Percentiles rank a stretch among this genome's conserved stretches.
Evolutionary conservation across 2,329 filamentous ascomycete genomes (phyloP).

Genomic region (Colletotrichum endophyticum): DNA sequence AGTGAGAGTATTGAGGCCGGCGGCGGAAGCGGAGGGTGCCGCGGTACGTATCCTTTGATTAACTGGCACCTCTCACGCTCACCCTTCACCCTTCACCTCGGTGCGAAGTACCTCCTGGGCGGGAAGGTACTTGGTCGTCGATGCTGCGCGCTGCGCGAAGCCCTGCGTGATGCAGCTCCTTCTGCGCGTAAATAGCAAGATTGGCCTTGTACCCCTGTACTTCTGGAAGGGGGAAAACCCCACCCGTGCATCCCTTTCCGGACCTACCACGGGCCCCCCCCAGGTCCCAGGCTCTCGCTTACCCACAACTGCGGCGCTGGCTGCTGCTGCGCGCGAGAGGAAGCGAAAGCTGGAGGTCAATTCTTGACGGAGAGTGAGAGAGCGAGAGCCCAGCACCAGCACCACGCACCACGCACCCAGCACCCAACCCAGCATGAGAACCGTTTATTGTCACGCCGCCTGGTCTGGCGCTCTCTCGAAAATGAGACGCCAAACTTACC

Average conservation of each 20-base stretch:
- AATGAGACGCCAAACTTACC: slow-evolving; percentile 40
- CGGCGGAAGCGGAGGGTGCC: background rate
- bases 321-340: slow-evolving; percentile 21
- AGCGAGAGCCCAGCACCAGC: slow-evolving; percentile 18
- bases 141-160: background rate
- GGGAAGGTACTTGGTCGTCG: background rate
- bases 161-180: background rate
- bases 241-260: slow-evolving; percentile 18
- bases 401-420: slow-evolving; percentile 4
- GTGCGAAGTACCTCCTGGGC: background rate
- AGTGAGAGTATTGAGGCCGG: background rate
- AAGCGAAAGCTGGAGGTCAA: slow-evolving; percentile 24
- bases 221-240: slow-evolving; percentile 5
- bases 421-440: slow-evolving; percentile 26
- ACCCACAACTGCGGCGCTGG: slow-evolving; percentile 21
- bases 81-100: background rate
- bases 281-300: slow-evolving; percentile 12
- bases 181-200: background rate
- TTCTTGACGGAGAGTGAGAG: slow-evolving; percentile 12
- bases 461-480: slow-evolving; percentile 25
- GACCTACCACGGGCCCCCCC: background rate
- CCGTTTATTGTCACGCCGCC: slow-evolving; percentile 27
- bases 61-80: background rate
- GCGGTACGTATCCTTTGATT: slow-evolving; percentile 8
- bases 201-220: slow-evolving; percentile 10